Evolutionary conservation across 352 stramenopile species (phyloP).

Genomic region (Pythium myriotylum): DNA sequence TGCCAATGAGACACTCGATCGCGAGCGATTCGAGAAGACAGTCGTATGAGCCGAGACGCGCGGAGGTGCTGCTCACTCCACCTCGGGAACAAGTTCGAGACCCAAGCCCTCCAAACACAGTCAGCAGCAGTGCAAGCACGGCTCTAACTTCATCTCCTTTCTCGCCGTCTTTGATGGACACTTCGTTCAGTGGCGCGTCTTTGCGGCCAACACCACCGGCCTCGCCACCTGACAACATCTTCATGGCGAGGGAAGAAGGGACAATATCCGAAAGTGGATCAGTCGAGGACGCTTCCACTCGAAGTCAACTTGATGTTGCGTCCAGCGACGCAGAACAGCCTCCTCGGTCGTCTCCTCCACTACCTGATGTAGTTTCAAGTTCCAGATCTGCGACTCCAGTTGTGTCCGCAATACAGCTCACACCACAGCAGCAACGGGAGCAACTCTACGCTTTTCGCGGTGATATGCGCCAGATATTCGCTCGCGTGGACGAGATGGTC

Average conservation of each 20-base stretch:
- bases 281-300: no score
- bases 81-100: not conserved
- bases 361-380: no score
- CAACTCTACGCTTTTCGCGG: slow-evolving; percentile 65
- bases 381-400: not conserved
- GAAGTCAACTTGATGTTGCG: no score
- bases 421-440: slow-evolving; percentile 39
- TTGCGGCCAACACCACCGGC: slow-evolving; percentile 6
- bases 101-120: slow-evolving; percentile 4
- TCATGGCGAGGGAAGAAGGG: no score
- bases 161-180: slow-evolving; percentile 14
- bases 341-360: no score
- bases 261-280: no score
- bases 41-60: not conserved
- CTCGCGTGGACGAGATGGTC: slow-evolving; percentile 64
- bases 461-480: slow-evolving; percentile 62
- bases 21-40: not conserved
- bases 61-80: not conserved
- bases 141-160: slow-evolving; percentile 17
- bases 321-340: no score
- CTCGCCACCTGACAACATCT: slow-evolving; percentile 7
- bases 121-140: slow-evolving; percentile 18
- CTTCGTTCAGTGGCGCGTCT: slow-evolving; percentile 8
- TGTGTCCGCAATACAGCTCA: no score
- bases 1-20: not conserved